Percentiles rank a stretch among this genome's conserved stretches.
phyloP scores from a whole-genome alignment of 306 rosid genomes.

The Prunus padus region DNA sequence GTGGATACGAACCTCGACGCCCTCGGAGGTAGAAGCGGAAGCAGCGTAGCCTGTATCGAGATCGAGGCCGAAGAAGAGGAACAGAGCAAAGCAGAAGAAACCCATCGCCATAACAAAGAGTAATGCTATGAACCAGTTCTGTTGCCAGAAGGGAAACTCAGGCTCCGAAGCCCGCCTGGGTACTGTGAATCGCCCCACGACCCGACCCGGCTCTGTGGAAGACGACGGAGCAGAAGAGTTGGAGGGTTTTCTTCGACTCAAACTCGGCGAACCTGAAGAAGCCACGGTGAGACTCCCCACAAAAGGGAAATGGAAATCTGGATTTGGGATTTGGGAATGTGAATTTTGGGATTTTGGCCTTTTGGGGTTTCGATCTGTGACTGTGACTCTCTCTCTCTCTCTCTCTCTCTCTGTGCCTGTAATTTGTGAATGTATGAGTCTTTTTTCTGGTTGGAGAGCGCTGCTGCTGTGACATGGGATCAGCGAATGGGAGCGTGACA shows the following conservation, averaged over 20 bases:
- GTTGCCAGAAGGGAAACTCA: constrained; percentile 88
- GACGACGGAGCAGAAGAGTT: constrained; percentile 40
- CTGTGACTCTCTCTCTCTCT: not conserved
- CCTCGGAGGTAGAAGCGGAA: constrained; percentile 67
- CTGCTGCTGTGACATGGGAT: constrained; percentile 23
- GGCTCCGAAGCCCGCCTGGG: constrained; percentile 46
- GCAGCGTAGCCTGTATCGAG: constrained; percentile 52
- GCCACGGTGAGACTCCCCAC: constrained; percentile 71
- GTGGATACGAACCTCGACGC: constrained; percentile 64
- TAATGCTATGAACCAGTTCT: constrained; percentile 76
- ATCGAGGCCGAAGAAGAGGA: constrained; percentile 75
- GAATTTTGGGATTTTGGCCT: not conserved
- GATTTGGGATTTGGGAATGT: not conserved
- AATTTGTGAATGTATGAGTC: not conserved
- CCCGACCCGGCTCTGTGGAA: constrained; percentile 51
- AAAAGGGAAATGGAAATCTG: constrained; percentile 1
- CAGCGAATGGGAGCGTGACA: constrained; percentile 21
- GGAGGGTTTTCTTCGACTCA: constrained; percentile 79
- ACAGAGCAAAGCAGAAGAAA: constrained; percentile 66
- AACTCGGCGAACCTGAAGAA: constrained; percentile 71
- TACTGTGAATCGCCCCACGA: constrained; percentile 49
- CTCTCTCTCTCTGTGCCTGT: not conserved
- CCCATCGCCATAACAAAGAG: constrained; percentile 84
- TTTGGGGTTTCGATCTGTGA: constrained; percentile 15
- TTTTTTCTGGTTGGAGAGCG: not conserved